phyloP scores from a whole-genome alignment of 257 asterid genomes.

The Thymus quinquecostatus region DNA sequence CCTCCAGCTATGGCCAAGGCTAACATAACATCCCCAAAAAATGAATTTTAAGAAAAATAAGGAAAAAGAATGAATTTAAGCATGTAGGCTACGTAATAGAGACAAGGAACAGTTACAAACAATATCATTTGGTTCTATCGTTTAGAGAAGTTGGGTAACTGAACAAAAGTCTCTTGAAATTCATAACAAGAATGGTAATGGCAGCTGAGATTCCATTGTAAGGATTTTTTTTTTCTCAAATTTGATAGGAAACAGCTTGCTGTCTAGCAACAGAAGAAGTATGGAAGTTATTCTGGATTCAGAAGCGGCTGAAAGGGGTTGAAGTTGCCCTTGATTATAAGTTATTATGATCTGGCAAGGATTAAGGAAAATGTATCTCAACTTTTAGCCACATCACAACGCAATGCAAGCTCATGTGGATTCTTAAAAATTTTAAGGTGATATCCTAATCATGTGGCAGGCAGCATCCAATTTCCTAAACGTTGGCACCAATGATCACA shows the following conservation, averaged over 20 bases:
- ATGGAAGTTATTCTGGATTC: not conserved
- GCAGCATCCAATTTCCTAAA: not conserved
- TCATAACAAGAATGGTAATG: too few relatives aligned
- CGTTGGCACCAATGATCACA: constrained; percentile 4
- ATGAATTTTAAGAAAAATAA: too few relatives aligned
- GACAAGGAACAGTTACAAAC: too few relatives aligned
- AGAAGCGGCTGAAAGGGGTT: not conserved
- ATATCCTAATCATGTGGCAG: not conserved
- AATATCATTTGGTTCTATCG: too few relatives aligned
- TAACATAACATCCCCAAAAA: too few relatives aligned
- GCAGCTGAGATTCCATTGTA: too few relatives aligned
- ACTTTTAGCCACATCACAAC: not conserved
- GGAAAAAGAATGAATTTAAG: too few relatives aligned
- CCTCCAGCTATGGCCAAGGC: too few relatives aligned
- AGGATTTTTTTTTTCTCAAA: not conserved
- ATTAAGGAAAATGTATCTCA: too few relatives aligned
- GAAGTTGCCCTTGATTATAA: not conserved
- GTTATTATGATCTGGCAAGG: not conserved
- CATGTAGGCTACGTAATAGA: too few relatives aligned
- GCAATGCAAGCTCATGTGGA: constrained; percentile 14
- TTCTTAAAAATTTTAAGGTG: constrained; percentile 6
- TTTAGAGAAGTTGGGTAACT: too few relatives aligned
- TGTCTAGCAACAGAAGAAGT: not conserved
- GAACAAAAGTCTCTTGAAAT: too few relatives aligned
- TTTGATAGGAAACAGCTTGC: not conserved